Evolutionary conservation across 2,329 filamentous ascomycete species (phyloP), one percentile per base, ranked within the genome.

Genomic region (Fusarium nanum): DNA sequence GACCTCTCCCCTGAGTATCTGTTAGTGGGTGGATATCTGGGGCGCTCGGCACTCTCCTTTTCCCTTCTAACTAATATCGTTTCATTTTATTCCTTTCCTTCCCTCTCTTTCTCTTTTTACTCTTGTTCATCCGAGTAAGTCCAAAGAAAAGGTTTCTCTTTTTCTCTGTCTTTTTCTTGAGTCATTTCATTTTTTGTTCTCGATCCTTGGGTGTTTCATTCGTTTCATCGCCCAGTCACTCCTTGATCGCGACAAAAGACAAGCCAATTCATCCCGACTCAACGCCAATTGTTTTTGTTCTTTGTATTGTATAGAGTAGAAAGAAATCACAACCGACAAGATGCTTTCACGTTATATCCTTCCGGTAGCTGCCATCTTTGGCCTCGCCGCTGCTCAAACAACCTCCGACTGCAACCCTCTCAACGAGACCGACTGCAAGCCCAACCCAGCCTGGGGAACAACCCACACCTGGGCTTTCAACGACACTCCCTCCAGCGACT

Each of bases 381-480:
- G 86, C 58, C 79, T 86, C 45, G 83, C 84, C 49, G 72, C 85
- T 40, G 93, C 91, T 50, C 95, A 98, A 79, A 93, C 94, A 32
- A 89, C 81, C 59, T 93, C 92, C 10, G 79, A 85, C 44, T 98
- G 94, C 83, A 90, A 97, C 76, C 94, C 95, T 7, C 84, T 91
- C 75, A 86, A 93, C 70, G 80, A 82, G 64, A 88, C 86, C 45
- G 80, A 83, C 70, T 97, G 94, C 78, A 88, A 92, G 2, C 79
- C 89, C 42, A 87, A 96, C 78, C 85, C 89, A 4, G 94, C 92
- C 14, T 86, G 97, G 20, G 89, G 90, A 59, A 88, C 88, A 55
- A 78, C 85, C 32, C 85, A 90, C 79, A 83, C 82, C 48, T 92
- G 89, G 80, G 78, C 86, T 76, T 93, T 93, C 83, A 92, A 91